Evolutionary conservation across 352 stramenopile species (phyloP), one percentile per base, ranked within the genome.

Genomic region (Phytophthora palmivora): DNA sequence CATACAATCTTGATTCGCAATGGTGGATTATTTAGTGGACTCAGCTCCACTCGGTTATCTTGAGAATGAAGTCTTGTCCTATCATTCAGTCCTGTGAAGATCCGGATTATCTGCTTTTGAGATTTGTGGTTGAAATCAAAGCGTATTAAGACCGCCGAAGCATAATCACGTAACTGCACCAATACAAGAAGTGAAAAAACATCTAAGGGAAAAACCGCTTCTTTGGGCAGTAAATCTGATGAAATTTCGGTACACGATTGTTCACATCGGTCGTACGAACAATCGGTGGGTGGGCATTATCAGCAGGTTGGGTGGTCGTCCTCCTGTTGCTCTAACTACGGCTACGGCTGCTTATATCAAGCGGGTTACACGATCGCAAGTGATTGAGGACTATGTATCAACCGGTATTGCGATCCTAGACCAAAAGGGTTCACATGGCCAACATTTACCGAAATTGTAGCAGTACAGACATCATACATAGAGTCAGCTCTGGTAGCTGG

Each of bases 231-330:
- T n/a, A n/a, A n/a, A n/a, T n/a, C 45, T 52, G 7, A 52, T 42
- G 45, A 30, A 52, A 14, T 44, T 51, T 34, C 0, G 53, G 1
- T 46, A 61, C 21, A 45, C 19, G 14, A 36, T 60, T 16, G 16
- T 43, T 4, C 41, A n/a, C 34, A 60, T 52, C 18, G 26, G 37
- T 14, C 22, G 22, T 19, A 12, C 15, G 0, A 48, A 33, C 44
- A 60, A 60, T 11, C 9, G 51, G n/a, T 60, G 54, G 54, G 54
- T 42, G n/a, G 43, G 55, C 33, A 55, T 62, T 42, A 47, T 55
- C 4, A 53, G 39, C 22, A 30, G 30, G 6, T 62, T 42, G 54
- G 54, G 42, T 24, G 42, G 42, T 14, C 1, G 11, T 37, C 1
- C 42, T 3, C 6, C 3, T 10, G 10, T 7, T 34, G 10, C 10